Evolutionary conservation across 768 basidiomycete genomes (phyloP), one percentile per base, ranked within the genome.

Genomic region (Heimioporus sp.): DNA sequence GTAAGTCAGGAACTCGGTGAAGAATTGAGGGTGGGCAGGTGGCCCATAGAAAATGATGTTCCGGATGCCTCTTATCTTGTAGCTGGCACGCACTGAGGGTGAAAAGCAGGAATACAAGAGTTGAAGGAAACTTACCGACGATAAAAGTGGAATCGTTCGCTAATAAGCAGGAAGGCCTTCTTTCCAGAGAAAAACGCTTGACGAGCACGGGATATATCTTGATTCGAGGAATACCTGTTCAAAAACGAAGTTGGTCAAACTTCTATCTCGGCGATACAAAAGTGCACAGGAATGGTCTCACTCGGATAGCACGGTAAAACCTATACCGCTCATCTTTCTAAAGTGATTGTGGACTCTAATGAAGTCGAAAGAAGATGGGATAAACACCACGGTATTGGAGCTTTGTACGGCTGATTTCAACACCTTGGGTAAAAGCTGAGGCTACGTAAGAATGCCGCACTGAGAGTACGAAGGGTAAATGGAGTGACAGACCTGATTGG

Each of bases 81-180:
- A 98, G 51, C 93, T 92, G 62, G n/a, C 32, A 20, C 21, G 17
- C 5, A 16, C 49, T 41, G 10, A 28, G 17, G 47, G 19, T 53
- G 13, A 43, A 28, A 28, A 39, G 36, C n/a, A 38, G 28, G 17
- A 42, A 48, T 55, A 37, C 9, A 47, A 28, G 15, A 19, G 35
- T 31, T 19, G 11, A 24, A 44, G 36, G 10, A 41, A 21, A 66
- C 75, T 40, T 40, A 86, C 87, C 93, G 77, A 56, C 91, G 83
- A 78, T 92, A 98, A 69, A 98, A 99, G 70, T 99, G 95, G 77
- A 98, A 98, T n/a, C 97, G 84, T 66, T 99, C 97, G 61, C 90
- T 96, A 64, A 98, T 76, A 55, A 98, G 77, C 30, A 99, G 69
- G 76, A 98, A 92, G 0, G 87, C 76, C 58, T 87, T 92, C 60